phyloP scores from a whole-genome alignment of 805 yeast genomes.

The Saccharomycopsis guyanensis region DNA sequence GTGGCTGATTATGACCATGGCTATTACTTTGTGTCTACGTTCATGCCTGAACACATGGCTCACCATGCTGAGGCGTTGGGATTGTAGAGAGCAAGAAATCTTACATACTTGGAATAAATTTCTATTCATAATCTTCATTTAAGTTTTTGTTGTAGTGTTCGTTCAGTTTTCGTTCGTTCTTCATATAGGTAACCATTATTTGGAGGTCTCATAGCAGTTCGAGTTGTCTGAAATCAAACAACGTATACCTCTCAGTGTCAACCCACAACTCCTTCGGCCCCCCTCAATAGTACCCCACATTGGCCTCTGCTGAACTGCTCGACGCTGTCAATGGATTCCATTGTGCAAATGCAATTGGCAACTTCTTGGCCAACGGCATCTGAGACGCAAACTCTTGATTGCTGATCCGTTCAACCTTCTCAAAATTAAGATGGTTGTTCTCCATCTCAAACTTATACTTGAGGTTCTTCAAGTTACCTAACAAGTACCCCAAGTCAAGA shows the following conservation, averaged over 20 bases:
- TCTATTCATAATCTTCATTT: no score
- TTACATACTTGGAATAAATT: not conserved
- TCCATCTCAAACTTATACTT: slow-evolving; percentile 14
- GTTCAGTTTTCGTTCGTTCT: no score
- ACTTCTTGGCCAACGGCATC: slow-evolving; percentile 17
- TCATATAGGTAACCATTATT: no score
- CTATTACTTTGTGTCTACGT: slow-evolving; percentile 75
- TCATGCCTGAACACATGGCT: slow-evolving; percentile 74
- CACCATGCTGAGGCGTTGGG: slow-evolving; percentile 61
- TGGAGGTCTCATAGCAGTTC: no score
- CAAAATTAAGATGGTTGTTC: slow-evolving; percentile 19
- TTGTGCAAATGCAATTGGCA: slow-evolving; percentile 12
- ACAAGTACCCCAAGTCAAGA: slow-evolving; percentile 13
- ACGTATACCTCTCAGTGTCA: no score
- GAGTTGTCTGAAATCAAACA: no score
- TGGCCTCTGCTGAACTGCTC: not conserved
- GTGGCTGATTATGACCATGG: slow-evolving; percentile 89
- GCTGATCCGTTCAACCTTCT: slow-evolving; percentile 7
- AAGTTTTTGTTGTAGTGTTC: no score
- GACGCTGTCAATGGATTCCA: no score
- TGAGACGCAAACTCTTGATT: slow-evolving; percentile 1
- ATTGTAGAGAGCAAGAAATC: no score
- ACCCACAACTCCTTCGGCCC: no score
- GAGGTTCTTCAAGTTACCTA: slow-evolving; percentile 13
- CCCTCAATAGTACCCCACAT: slow-evolving; percentile 5